Conservation (phyloP, 805 yeast genomes). For the Ogataea chonburiensis region DNA sequence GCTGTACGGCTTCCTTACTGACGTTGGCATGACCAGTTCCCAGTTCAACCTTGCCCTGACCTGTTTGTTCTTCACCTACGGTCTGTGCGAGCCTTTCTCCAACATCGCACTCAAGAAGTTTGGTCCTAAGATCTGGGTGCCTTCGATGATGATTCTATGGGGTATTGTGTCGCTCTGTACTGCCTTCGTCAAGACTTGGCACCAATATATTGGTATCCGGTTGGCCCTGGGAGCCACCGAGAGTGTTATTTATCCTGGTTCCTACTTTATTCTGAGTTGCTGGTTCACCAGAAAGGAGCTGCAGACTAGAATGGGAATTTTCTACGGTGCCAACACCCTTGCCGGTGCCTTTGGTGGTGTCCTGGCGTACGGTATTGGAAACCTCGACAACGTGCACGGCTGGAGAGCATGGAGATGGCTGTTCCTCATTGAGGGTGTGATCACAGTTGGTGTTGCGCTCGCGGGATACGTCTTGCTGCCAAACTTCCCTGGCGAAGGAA, state of each 20-base stretch:
- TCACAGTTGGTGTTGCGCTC: constrained; percentile 37
- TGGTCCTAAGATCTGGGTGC: constrained; percentile 41
- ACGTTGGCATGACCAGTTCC: constrained; percentile 29
- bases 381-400: constrained; percentile 35
- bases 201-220: constrained; percentile 32
- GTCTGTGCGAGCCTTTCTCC: constrained; percentile 41
- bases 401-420: constrained; percentile 52
- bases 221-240: constrained; percentile 42
- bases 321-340: constrained; percentile 35
- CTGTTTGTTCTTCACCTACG: constrained; percentile 41
- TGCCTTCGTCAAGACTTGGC: constrained; percentile 31
- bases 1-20: constrained; percentile 33
- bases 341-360: constrained; percentile 42
- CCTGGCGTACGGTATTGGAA: constrained; percentile 38
- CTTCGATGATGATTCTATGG: constrained; percentile 39
- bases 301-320: constrained; percentile 37
- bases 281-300: constrained; percentile 41
- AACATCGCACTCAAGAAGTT: constrained; percentile 35
- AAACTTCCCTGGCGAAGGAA: constrained; percentile 29
- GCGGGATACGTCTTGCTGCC: constrained; percentile 36
- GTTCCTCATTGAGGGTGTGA: constrained; percentile 47
- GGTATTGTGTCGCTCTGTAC: constrained; percentile 37
- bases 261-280: constrained; percentile 37
- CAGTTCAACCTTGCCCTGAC: constrained; percentile 44
- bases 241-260: constrained; percentile 45